Base-by-base conservation (phyloP, 306 rosid species). In the Fagus crenata region DNA sequence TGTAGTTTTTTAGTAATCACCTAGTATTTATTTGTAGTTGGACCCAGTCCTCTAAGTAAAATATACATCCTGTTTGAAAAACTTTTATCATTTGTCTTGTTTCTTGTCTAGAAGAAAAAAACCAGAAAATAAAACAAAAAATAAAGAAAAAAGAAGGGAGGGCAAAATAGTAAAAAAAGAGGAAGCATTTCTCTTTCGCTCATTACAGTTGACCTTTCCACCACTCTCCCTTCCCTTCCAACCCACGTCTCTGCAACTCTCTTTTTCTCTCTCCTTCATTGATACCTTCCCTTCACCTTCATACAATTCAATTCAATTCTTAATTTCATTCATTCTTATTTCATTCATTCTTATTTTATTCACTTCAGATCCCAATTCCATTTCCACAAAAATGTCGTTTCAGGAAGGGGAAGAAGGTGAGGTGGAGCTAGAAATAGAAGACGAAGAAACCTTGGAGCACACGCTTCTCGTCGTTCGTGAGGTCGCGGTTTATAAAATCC, bases 391-490 rank as follows among this genome's bases (percentile, higher is more conserved):
- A 8, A 22, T 96, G 99, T 92, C 97, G 87, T 91, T 88, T 41
- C 71, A 65, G 71, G 49, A 15, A 22, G 28, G 28, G 28, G 28
- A 22, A 22, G 28, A 22, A 46, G 51, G 51, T 46, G 51, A 46
- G 1, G 11, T 9, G 18, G 14, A 37, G 31, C 35, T 32, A 28
- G 71, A 65, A 49, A 49, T 37, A 12, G 97, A 89, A 33, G 98
- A 87, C 53, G 97, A 96, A 53, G 99, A 92, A 79, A 79, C 93
- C 49, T 88, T 88, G 76, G 99, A 96, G 85, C 99, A 96, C 91
- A 96, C 99, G 65, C 96, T 96, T 1, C 88, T 96, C 3, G 99
- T 96, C 1, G 99, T 96, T 32, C 98, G 99, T 2, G 99, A 96
- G 86, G 99, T 96, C 49, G 75, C 97, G 40, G 97, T 96, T 37